Percentiles rank a stretch among this genome's conserved stretches.
Evolutionary conservation across 2,329 filamentous ascomycete genomes (phyloP).

Genomic region (Cytospora leucostoma): DNA sequence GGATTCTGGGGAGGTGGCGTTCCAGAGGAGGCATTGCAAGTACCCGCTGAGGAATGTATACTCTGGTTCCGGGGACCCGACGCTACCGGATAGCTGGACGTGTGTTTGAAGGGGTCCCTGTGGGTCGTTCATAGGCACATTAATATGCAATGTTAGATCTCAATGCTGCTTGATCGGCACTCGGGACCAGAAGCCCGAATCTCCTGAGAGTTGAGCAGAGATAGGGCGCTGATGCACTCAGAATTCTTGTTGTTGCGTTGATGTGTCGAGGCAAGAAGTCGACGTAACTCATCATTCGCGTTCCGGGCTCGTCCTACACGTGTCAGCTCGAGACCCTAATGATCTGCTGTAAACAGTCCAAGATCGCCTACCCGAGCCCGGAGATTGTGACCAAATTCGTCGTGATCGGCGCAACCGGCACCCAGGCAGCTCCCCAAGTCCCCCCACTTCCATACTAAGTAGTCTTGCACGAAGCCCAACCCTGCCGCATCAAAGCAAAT

Average conservation of each 20-base stretch:
- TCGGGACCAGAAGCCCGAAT: too few species aligned
- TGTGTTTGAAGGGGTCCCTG: constrained; percentile 28
- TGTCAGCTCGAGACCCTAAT: not conserved
- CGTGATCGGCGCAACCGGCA: constrained; percentile 51
- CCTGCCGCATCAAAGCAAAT: constrained; percentile 45
- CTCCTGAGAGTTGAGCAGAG: too few species aligned
- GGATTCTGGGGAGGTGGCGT: constrained; percentile 32
- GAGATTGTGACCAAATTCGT: constrained; percentile 24
- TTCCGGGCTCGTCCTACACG: not conserved
- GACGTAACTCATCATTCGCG: too few species aligned
- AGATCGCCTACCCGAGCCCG: not conserved
- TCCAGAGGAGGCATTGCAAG: constrained; percentile 39
- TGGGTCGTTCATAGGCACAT: not conserved
- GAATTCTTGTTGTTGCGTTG: too few species aligned
- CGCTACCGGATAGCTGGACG: constrained; percentile 35
- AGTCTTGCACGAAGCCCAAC: constrained; percentile 47
- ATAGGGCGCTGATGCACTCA: too few species aligned
- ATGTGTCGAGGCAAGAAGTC: too few species aligned
- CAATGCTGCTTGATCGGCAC: too few species aligned
- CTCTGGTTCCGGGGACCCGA: constrained; percentile 34
- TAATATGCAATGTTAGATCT: not conserved
- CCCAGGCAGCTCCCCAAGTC: constrained; percentile 50
- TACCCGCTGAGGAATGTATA: constrained; percentile 40
- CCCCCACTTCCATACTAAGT: constrained; percentile 49
- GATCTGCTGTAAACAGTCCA: not conserved